Base-by-base conservation (phyloP, 306 rosid genomes). In the Gynostemma pentaphyllum region DNA sequence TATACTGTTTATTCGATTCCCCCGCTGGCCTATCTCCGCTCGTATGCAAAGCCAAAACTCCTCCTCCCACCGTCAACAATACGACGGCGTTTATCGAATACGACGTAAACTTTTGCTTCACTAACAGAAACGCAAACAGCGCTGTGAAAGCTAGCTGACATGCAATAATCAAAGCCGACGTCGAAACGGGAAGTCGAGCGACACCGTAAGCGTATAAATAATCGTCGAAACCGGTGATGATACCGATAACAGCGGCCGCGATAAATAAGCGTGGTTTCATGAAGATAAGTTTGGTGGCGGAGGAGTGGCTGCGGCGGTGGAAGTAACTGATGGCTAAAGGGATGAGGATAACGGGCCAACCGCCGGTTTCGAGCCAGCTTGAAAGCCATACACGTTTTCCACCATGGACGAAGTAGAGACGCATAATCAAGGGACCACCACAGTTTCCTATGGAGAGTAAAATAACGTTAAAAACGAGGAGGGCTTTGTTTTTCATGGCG, bases 391-490 rank as follows among this genome's bases (percentile, higher is more conserved):
- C 75, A 0, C 95, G 82, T 0, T 80, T 45, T 61, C 97, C 91
- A 46, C 97, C 95, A 27, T 81, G 87, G 67, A 86, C 2, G 80
- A 80, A 89, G 75, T 89, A 89, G 61, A 89, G 87, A 14, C 97
- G 85, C 80, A 72, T 71, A 2, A 84, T 27, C 36, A 89, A 60
- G 6, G 95, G 97, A 18, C 95, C 95, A 5, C 87, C 86, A 70
- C 70, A 24, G 67, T 51, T 63, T 5, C 96, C 96, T 13, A 83
- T 2, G 45, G 70, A 4, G 9, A 88, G 52, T 0, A 85, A 21
- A 16, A 61, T 0, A 34, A 76, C 67, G 67, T 69, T 88, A 4
- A 81, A 49, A 23, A 72, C 24, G 55, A 88, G 84, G 44, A 81
- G 80, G 19, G 48, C 13, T 26, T 2, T n/a, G n/a, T n/a, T 74